Evolutionary conservation across 2,329 filamentous ascomycete species (phyloP).

Genomic region (Colletotrichum sp.): DNA sequence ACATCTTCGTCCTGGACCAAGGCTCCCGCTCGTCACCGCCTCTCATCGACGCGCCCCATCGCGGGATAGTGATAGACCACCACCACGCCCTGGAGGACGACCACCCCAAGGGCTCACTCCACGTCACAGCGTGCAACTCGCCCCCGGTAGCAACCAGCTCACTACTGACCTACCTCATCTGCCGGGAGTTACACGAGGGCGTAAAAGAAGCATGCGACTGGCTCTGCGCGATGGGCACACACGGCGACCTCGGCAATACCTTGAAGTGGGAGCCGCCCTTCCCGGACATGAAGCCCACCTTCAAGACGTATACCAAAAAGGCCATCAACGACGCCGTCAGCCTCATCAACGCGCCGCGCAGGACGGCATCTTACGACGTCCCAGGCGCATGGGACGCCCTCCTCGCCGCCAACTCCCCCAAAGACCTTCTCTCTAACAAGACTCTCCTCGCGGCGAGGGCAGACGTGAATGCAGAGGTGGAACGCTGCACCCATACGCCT

Average conservation of each 20-base stretch:
- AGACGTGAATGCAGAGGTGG: conserved; percentile 66
- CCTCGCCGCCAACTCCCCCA: conserved; percentile 51
- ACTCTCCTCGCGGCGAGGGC: conserved; percentile 56
- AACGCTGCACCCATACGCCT: conserved; percentile 63
- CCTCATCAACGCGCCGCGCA: conserved; percentile 67
- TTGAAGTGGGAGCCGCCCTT: conserved; percentile 71
- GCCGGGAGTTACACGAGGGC: conserved; percentile 56
- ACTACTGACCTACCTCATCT: conserved; percentile 68
- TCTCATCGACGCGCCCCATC: conserved; percentile 53
- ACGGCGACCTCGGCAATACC: conserved; percentile 68
- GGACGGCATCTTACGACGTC: conserved; percentile 66
- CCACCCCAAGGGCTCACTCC: conserved; percentile 58
- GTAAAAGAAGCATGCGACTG: conserved; percentile 58
- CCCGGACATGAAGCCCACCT: conserved; percentile 64
- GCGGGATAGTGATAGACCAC: conserved; percentile 67
- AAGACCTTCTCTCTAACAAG: conserved; percentile 51
- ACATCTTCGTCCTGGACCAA: conserved; percentile 44
- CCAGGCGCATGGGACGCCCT: conserved; percentile 64
- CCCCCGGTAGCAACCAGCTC: conserved; percentile 70
- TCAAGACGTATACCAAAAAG: conserved; percentile 67
- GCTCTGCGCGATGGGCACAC: conserved; percentile 68
- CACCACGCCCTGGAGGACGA: conserved; percentile 59
- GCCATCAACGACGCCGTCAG: conserved; percentile 66
- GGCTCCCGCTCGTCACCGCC: conserved; percentile 45
- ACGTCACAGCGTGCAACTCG: conserved; percentile 66